Evolutionary conservation across 768 basidiomycete species (phyloP), one percentile per base, ranked within the genome.

Genomic region (Collybia nuda): DNA sequence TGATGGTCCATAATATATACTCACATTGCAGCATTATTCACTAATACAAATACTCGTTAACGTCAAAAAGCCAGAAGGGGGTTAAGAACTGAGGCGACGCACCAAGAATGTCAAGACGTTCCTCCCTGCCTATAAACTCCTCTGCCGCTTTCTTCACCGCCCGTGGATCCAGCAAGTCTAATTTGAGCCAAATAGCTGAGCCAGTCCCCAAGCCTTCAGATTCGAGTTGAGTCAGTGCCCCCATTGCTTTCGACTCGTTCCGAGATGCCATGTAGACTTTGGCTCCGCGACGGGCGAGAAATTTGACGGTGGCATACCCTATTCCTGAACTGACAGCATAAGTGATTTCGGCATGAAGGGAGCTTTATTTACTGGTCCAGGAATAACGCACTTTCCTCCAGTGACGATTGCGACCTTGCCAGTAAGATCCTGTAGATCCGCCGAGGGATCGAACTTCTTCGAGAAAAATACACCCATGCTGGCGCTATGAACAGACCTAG

Each of bases 231-330:
- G 65, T 67, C 14, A 84, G 76, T 1, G 82, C 82, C 5, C 60
- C 74, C 18, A 61, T 69, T 7, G 78, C 82, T 41, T 67, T 71
- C 15, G 56, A 55, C 53, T 78, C 75, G 53, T 69, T 73, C 15
- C 83, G 73, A 6, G 80, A 76, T 0, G 74, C 79, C 53, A 86
- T 71, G 55, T 84, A 84, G 5, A 84, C 78, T 56, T 79, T 83
- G 5, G 80, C 32, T 22, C 39, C 41, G 7, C 15, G 15, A 24
- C 71, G 68, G 0, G 75, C 80, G 17, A 86, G 75, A 53, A 76
- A 73, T 44, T 73, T 69, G 17, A 81, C 73, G 0, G 78, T 82
- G 0, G 70, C 70, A 54, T 73, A 77, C 0, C 84, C 82, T 11
- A 67, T 65, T 2, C 62, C 66, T 18, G 55, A 55, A 41, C 66